Conservation (phyloP, 306 rosid genomes). For the Purshia tridentata region DNA sequence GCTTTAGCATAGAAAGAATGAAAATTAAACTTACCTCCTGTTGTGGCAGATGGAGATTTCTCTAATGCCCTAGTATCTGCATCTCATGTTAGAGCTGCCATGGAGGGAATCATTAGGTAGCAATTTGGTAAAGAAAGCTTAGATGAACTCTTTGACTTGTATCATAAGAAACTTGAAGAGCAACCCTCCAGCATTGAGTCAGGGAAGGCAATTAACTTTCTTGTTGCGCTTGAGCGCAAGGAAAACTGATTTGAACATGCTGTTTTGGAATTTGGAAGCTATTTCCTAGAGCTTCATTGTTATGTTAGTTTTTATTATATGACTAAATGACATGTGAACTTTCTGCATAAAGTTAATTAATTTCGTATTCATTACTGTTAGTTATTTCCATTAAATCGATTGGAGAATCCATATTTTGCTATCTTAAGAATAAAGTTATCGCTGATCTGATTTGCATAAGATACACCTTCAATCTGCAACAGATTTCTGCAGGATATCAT, state of each 20-base stretch:
- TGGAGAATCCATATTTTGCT: no score
- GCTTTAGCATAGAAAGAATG: conserved; percentile 9
- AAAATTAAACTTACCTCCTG: not conserved
- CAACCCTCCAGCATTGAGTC: not conserved
- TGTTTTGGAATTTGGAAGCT: not conserved
- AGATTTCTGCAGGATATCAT: no score
- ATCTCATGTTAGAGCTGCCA: not conserved
- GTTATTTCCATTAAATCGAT: no score
- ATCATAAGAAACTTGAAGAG: not conserved
- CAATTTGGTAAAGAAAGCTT: conserved; percentile 1
- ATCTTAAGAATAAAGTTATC: no score
- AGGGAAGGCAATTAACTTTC: not conserved
- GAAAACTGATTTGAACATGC: not conserved
- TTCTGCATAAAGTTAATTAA: no score
- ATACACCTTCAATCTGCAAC: no score
- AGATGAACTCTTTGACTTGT: conserved; percentile 17
- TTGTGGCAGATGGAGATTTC: not conserved
- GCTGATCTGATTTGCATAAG: no score
- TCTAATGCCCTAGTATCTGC: not conserved
- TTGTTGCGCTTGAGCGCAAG: conserved; percentile 14
- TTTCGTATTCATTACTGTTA: no score
- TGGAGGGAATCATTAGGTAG: not conserved
- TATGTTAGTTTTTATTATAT: no score
- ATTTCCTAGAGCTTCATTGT: no score
- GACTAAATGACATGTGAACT: no score